Evolutionary conservation across 2,329 filamentous ascomycete genomes (phyloP), one percentile per base, ranked within the genome.

Genomic region (Colletotrichum sp.): DNA sequence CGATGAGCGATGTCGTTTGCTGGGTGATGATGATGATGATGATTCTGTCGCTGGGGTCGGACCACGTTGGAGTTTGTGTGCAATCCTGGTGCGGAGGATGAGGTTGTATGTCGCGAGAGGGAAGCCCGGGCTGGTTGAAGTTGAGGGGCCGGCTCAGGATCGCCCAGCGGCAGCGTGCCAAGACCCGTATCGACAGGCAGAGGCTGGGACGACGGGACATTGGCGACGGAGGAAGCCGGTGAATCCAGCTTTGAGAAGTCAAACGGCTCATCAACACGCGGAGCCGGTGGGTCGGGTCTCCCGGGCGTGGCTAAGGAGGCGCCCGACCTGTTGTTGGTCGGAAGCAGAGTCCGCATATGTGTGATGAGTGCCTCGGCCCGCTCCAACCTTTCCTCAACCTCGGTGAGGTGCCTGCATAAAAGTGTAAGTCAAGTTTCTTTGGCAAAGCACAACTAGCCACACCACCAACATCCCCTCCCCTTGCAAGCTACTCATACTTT

Each of bases 341-440:
- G 83, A 44, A 83, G 39, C 65, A 83, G 62, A 5, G 76, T 75
- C 27, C 81, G 79, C 80, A 84, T 82, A 65, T 82, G 82, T 39
- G 79, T 78, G 19, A 84, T 77, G 27, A 84, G 71, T 0, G 79
- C 81, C 71, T 84, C 83, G 2, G 83, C 82, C 69, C 81, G 79
- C 70, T 85, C 84, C 25, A 88, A 79, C 22, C 85, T 83, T 34
- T 83, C 83, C 76, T 88, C 87, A 7, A 88, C 85, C 66, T 87
- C 84, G 0, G 86, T 88, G 22, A 89, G 80, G 77, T 85, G 83
- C 75, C 84, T 85, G 39, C 67, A 65, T 19, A 22, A 62, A 59
- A 9, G 57, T 13, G 16, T 29, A 30, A 13, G 71, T 80, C 67
- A 80, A 77, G 44, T 19, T 59, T n/a, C 36, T 27, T 34, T 4